Evolutionary conservation across 192 early-diverging fungal species (phyloP).

Genomic region (Backusella tuberculispora): DNA sequence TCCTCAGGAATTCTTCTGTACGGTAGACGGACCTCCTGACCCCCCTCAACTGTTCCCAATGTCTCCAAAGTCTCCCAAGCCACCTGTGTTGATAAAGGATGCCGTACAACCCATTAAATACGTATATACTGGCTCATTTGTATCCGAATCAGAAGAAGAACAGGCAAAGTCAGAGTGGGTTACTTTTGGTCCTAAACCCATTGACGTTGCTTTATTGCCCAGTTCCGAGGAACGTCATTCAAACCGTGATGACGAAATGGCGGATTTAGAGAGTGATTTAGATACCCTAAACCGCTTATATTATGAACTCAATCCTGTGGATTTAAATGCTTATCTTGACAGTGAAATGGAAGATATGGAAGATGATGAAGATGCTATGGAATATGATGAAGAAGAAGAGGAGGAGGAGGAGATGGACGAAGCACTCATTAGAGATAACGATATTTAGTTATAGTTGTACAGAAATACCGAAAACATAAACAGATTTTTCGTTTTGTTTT

Average conservation of each 20-base stretch:
- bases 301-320: constrained; percentile 14
- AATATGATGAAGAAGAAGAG: constrained; percentile 12
- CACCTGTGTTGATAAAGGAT: constrained; percentile 22
- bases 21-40: constrained; percentile 20
- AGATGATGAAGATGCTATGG: constrained; percentile 10
- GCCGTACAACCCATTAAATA: constrained; percentile 27
- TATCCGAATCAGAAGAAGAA: constrained; percentile 11
- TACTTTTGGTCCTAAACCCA: constrained; percentile 21
- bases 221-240: constrained; percentile 25
- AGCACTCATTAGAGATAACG: not conserved
- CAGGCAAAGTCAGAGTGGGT: constrained; percentile 3
- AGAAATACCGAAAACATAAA: not conserved
- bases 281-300: constrained; percentile 27
- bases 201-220: constrained; percentile 22
- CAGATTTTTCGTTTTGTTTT: constrained; percentile 17
- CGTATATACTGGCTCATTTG: constrained; percentile 4
- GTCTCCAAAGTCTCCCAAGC: not conserved
- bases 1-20: constrained; percentile 46
- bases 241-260: constrained; percentile 29
- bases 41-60: constrained; percentile 24
- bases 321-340: constrained; percentile 13
- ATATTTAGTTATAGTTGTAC: not conserved
- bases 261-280: constrained; percentile 27
- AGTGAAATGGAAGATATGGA: not conserved
- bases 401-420: not conserved